Conservation (phyloP, 352 stramenopile species). For the Pythium myriotylum region DNA sequence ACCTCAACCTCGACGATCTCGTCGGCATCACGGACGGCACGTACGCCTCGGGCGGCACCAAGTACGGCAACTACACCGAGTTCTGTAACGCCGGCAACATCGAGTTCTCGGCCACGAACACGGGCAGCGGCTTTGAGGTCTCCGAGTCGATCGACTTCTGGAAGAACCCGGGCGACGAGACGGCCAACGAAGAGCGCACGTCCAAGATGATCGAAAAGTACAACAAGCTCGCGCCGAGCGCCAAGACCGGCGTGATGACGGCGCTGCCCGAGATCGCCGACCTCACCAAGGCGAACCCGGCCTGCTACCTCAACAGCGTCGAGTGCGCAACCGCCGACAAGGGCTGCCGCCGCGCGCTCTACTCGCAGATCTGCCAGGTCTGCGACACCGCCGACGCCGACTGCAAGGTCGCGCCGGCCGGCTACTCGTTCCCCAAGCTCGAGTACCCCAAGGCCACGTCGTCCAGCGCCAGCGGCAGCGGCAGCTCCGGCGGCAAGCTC, state of each 20-base stretch:
- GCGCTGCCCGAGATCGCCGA: conserved; percentile 46
- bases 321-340: conserved; percentile 45
- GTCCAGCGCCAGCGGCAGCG: not conserved
- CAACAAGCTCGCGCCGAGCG: conserved; percentile 40
- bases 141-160: conserved; percentile 61
- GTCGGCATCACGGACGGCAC: conserved; percentile 65
- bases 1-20: conserved; percentile 56
- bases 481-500: not conserved
- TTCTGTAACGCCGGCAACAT: conserved; percentile 54
- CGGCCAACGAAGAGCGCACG: conserved; percentile 52
- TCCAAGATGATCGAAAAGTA: conserved; percentile 56
- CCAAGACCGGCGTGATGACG: conserved; percentile 36
- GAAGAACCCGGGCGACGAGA: conserved; percentile 50
- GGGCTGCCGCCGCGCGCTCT: conserved; percentile 63
- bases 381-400: conserved; percentile 36
- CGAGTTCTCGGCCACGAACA: conserved; percentile 56
- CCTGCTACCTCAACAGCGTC: conserved; percentile 69
- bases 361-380: conserved; percentile 68
- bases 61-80: conserved; percentile 34
- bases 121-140: conserved; percentile 21
- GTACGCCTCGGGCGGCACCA: conserved; percentile 6
- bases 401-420: conserved; percentile 39
- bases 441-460: conserved; percentile 1
- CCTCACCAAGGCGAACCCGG: conserved; percentile 53
- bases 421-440: conserved; percentile 46